Conservation (phyloP, 1,284 basidiomycete genomes). For the Ustilago nuda region DNA sequence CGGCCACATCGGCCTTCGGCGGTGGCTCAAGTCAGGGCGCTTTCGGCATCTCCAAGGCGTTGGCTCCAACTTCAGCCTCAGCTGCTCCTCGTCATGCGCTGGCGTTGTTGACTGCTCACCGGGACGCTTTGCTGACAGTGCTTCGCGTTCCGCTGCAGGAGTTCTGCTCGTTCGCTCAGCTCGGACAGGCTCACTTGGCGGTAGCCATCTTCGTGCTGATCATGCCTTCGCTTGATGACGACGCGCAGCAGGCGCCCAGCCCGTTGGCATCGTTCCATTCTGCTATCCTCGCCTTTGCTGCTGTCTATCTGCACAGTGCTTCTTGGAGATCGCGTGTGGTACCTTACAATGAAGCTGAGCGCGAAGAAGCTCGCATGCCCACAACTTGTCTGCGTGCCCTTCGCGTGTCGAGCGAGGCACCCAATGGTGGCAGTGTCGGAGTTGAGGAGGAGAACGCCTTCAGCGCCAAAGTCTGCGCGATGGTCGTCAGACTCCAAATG, state of each 20-base stretch:
- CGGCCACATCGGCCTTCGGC: constrained; percentile 64
- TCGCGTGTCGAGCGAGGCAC: constrained; percentile 35
- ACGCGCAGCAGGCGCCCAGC: constrained; percentile 77
- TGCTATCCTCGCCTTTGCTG: constrained; percentile 81
- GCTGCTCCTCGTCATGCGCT: constrained; percentile 73
- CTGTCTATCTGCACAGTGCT: constrained; percentile 78
- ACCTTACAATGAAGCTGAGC: constrained; percentile 80
- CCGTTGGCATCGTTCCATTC: constrained; percentile 74
- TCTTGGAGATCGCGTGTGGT: constrained; percentile 76
- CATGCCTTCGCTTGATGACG: constrained; percentile 78
- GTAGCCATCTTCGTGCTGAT: constrained; percentile 78
- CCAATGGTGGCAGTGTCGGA: constrained; percentile 17
- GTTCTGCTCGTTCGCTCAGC: constrained; percentile 75
- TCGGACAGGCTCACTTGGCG: constrained; percentile 80
- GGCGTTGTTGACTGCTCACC: constrained; percentile 81
- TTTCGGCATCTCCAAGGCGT: constrained; percentile 31
- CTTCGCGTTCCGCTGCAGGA: constrained; percentile 79
- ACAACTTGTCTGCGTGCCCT: constrained; percentile 42
- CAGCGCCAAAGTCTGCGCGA: constrained; percentile 41
- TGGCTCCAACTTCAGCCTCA: constrained; percentile 38
- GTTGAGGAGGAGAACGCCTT: constrained; percentile 52
- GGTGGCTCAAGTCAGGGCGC: constrained; percentile 72
- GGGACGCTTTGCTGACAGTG: constrained; percentile 81
- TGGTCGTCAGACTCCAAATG: constrained; percentile 52
- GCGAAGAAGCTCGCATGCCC: constrained; percentile 72